Base-by-base conservation (phyloP, 495 filamentous ascomycete species). In the Pseudomonodictys pantanalensis region DNA sequence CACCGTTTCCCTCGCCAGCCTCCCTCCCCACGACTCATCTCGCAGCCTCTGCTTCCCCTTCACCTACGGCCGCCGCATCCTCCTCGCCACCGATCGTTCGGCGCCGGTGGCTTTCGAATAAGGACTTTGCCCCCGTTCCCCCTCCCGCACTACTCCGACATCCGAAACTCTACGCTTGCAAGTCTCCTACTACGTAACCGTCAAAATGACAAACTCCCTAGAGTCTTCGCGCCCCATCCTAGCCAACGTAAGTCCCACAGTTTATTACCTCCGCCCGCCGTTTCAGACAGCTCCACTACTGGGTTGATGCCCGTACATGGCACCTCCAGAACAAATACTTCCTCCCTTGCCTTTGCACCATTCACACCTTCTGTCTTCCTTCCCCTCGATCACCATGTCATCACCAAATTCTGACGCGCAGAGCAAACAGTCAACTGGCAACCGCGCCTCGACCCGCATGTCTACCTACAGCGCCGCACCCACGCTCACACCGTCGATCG, bases 381-480 rank as follows among this genome's bases (percentile, higher is more conserved):
- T 50, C 47, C 56, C 15, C 46, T n/a, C 33, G 30, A 25, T 28
- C 45, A 32, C 3, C 48, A 62, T 50, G 51, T 10, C 33, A 15
- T n/a, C 24, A 25, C 29, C 41, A 46, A 20, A 3, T 8, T 18
- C 54, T 64, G 26, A 58, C 42, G 44, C 23, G 44, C 29, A 15
- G 6, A 49, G 17, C 2, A 57, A 38, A 8, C 56, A 54, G 24
- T 66, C 70, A 24, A 65, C 71, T 17, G 59, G 60, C 62, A 62
- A 64, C 65, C 87, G 86, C 66, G 79, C 82, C 59, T 91, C 88
- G 3, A 82, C 87, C 67, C 85, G 91, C 69, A 85, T 88, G 73
- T 92, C 88, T 70, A 91, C 88, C 54, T 87, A 90, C 74, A 89
- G 85, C 78, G 81, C 82, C 59, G 78, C 83, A 42, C 87, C 88